phyloP scores from a whole-genome alignment of 768 basidiomycete species.

The Rhizopogon rudus region DNA sequence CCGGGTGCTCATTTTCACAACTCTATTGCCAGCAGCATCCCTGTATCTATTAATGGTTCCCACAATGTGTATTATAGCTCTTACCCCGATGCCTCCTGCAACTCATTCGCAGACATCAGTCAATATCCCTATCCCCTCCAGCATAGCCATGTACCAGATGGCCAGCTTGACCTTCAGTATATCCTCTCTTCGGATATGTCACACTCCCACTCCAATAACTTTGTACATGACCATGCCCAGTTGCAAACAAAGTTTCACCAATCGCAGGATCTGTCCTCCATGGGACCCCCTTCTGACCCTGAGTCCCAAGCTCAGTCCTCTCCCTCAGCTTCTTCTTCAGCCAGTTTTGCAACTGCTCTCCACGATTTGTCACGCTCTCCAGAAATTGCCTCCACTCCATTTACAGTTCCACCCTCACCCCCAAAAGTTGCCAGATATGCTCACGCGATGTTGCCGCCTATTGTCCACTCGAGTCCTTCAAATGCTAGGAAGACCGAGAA shows the following conservation, averaged over 20 bases:
- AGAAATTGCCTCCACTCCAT: slow-evolving; percentile 12
- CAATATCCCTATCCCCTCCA: slow-evolving; percentile 23
- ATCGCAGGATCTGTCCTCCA: slow-evolving; percentile 16
- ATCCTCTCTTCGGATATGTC: slow-evolving; percentile 13
- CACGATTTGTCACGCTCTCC: slow-evolving; percentile 20
- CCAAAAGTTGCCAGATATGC: slow-evolving; percentile 18
- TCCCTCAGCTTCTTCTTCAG: slow-evolving; percentile 18
- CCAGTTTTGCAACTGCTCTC: slow-evolving; percentile 18
- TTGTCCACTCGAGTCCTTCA: slow-evolving; percentile 29
- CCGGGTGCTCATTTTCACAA: slow-evolving; percentile 18
- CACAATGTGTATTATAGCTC: slow-evolving; percentile 27
- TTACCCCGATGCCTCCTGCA: slow-evolving; percentile 19
- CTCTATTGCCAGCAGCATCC: slow-evolving; percentile 12
- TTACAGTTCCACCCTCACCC: slow-evolving; percentile 15
- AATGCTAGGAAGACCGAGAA: slow-evolving; percentile 19
- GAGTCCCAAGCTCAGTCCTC: slow-evolving; percentile 24
- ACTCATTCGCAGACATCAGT: slow-evolving; percentile 12
- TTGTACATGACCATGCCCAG: slow-evolving; percentile 17
- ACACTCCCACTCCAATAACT: slow-evolving; percentile 11
- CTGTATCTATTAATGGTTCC: slow-evolving; percentile 29
- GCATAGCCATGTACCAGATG: slow-evolving; percentile 16
- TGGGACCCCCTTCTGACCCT: slow-evolving; percentile 15
- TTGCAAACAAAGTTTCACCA: slow-evolving; percentile 23
- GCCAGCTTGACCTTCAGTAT: slow-evolving; percentile 24
- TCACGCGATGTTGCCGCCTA: slow-evolving; percentile 28